These are phyloP conservation scores for Theobroma grandiflorum DNA, from an alignment of 441 rosid species.

Conservation along the genomic window DNA sequence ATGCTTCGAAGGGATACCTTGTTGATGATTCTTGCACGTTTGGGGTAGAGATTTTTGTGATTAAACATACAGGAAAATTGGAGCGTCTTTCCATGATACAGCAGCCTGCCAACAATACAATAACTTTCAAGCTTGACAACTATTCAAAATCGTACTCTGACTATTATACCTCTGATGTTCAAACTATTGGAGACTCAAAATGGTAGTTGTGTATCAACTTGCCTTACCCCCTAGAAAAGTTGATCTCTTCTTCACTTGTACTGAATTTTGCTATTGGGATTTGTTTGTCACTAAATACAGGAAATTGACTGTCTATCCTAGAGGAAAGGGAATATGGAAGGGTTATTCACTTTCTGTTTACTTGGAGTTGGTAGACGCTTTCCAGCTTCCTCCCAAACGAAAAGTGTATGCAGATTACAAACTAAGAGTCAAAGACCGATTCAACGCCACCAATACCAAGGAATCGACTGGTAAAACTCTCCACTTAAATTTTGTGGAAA, in stretches of 20 bases:
- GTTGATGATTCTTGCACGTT: slow-evolving; percentile 40
- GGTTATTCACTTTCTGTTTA: not conserved
- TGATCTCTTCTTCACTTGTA: not conserved
- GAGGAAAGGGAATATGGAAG: not conserved
- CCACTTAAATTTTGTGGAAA: too few species aligned
- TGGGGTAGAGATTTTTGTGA: slow-evolving; percentile 47
- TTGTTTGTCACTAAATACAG: not conserved
- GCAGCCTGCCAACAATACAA: slow-evolving; percentile 15
- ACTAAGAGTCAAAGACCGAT: slow-evolving; percentile 7
- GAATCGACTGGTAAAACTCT: not conserved
- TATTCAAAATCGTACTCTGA: not conserved
- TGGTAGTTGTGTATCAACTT: not conserved
- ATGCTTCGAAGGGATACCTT: slow-evolving; percentile 38
- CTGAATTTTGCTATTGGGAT: not conserved
- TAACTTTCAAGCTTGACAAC: slow-evolving; percentile 22
- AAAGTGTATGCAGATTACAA: slow-evolving; percentile 10
- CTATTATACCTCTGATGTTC: not conserved
- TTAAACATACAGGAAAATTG: slow-evolving; percentile 26
- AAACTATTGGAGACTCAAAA: not conserved
- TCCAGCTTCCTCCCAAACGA: not conserved
- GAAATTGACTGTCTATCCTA: slow-evolving; percentile 21
- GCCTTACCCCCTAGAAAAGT: not conserved
- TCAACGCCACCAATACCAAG: not conserved
- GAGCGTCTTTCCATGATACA: slow-evolving; percentile 34
- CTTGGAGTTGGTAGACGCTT: not conserved